Conservation (phyloP, 371 early-diverging fungal genomes). For the Mucor piriformis region DNA sequence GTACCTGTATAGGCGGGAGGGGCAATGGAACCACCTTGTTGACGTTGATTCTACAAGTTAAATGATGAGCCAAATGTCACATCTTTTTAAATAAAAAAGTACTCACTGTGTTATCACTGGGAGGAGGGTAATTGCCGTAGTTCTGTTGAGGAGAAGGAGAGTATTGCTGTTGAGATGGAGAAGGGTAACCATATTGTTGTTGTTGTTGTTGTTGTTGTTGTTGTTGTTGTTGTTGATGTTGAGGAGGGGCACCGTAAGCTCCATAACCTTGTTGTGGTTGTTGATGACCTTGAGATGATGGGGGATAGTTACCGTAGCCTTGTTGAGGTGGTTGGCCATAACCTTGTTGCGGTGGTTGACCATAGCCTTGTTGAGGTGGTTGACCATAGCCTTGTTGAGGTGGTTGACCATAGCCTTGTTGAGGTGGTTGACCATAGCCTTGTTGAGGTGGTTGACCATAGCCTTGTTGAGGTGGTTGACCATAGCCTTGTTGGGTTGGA, state of each 20-base stretch:
- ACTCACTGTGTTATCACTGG: conserved; percentile 1
- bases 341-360: neutral
- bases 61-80: neutral
- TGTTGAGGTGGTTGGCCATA: conserved; percentile 1
- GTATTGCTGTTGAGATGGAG: conserved; percentile 2
- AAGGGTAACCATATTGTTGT: neutral
- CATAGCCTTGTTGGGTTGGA: neutral
- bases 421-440: neutral
- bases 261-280: conserved; percentile 16
- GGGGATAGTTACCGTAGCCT: conserved; percentile 12
- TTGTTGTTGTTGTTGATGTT: neutral
- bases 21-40: conserved; percentile 4
- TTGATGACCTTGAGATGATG: neutral
- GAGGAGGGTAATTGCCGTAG: conserved; percentile 11
- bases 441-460: neutral
- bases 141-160: conserved; percentile 16
- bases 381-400: conserved; percentile 1
- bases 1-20: conserved; percentile 25
- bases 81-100: neutral
- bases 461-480: neutral
- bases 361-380: neutral
- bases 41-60: neutral
- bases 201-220: neutral
- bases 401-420: neutral
- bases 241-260: neutral